Evolutionary conservation across 441 rosid species (phyloP).

Genomic region (Populus hybrid): DNA sequence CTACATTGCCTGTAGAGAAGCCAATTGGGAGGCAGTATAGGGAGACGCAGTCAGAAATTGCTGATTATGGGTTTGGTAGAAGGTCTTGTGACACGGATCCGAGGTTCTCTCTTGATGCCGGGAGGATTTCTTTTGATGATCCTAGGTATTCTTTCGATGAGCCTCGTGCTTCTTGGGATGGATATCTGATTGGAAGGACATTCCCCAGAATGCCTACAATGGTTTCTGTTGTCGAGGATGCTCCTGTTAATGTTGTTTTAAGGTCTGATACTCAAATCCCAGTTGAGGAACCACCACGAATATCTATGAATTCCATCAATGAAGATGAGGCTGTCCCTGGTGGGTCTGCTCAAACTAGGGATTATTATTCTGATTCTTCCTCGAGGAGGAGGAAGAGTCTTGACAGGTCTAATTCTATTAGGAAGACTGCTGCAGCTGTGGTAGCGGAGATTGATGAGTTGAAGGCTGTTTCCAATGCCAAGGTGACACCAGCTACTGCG

Average conservation of each 20-base stretch:
- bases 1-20: slow-evolving; percentile 91
- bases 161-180: slow-evolving; percentile 98
- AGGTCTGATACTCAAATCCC: slow-evolving; percentile 89
- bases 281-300: slow-evolving; percentile 56
- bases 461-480: slow-evolving; percentile 54
- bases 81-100: slow-evolving; percentile 99
- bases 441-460: slow-evolving; percentile 85
- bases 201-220: slow-evolving; percentile 77
- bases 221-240: slow-evolving; percentile 89
- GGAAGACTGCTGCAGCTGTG: slow-evolving; percentile 77
- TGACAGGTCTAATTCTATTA: slow-evolving; percentile 78
- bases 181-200: slow-evolving; percentile 66
- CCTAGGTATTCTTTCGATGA: slow-evolving; percentile 89
- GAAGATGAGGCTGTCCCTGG: slow-evolving; percentile 70
- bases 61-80: slow-evolving; percentile 95
- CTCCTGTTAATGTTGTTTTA: slow-evolving; percentile 53
- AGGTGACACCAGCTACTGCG: slow-evolving; percentile 68
- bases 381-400: slow-evolving; percentile 83
- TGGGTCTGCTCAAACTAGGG: slow-evolving; percentile 89
- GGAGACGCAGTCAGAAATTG: slow-evolving; percentile 97
- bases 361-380: slow-evolving; percentile 83
- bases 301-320: slow-evolving; percentile 25
- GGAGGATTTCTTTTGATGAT: slow-evolving; percentile 82
- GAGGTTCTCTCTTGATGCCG: slow-evolving; percentile 86
- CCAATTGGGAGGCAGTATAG: slow-evolving; percentile 86